Evolutionary conservation across 345 rosid genomes (phyloP).

Genomic region (Eucalyptus cloeziana): DNA sequence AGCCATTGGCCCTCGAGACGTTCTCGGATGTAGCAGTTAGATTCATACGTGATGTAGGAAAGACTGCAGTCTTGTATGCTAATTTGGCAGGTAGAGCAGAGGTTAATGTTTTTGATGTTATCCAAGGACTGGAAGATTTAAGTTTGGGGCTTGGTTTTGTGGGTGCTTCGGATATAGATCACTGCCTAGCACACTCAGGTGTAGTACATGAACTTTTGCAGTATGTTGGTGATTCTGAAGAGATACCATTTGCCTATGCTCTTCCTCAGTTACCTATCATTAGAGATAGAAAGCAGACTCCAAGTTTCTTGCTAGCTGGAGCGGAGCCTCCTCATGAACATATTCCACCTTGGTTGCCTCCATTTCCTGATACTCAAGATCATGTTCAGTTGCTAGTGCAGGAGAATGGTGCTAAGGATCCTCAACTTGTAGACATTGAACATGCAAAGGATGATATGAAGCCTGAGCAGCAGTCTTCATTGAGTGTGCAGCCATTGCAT

Average conservation of each 20-base stretch:
- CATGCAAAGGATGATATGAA: neutral
- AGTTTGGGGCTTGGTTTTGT: constrained; percentile 47
- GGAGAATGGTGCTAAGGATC: constrained; percentile 2
- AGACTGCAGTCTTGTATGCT: constrained; percentile 39
- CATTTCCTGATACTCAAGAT: constrained; percentile 45
- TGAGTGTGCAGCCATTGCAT: neutral
- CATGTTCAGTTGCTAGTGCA: constrained; percentile 3
- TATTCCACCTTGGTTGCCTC: constrained; percentile 76
- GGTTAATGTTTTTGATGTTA: constrained; percentile 47
- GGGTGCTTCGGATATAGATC: constrained; percentile 43
- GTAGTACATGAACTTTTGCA: constrained; percentile 45
- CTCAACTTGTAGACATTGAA: constrained; percentile 8
- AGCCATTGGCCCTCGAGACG: constrained; percentile 63
- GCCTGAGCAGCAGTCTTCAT: neutral
- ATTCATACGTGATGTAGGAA: constrained; percentile 46
- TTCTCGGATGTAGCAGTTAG: constrained; percentile 43
- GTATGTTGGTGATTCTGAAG: constrained; percentile 39
- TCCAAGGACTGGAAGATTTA: constrained; percentile 67
- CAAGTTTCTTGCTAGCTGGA: constrained; percentile 41
- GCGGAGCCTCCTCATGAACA: constrained; percentile 59
- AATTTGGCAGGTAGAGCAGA: constrained; percentile 59
- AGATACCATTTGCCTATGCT: constrained; percentile 54
- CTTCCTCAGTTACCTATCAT: constrained; percentile 47
- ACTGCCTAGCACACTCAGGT: constrained; percentile 56
- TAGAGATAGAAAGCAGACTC: constrained; percentile 26